Evolutionary conservation across 768 basidiomycete genomes (phyloP).

Genomic region (Hygrophoropsis aurantiaca): DNA sequence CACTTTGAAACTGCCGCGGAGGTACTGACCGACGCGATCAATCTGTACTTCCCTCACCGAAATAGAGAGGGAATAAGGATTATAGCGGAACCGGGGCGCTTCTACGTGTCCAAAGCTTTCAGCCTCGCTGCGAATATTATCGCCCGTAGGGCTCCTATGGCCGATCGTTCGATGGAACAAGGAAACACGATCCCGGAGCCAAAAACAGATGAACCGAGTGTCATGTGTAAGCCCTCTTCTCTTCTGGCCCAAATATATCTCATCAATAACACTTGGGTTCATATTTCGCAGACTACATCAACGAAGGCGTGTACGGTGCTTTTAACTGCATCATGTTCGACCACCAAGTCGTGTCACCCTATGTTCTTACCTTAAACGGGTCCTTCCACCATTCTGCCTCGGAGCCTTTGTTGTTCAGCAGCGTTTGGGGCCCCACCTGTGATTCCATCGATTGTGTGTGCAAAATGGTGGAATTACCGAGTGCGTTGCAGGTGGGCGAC

Average conservation of each 20-base stretch:
- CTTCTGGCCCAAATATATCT: conserved; percentile 10
- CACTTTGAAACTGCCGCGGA: conserved; percentile 80
- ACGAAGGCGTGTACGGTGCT: conserved; percentile 97
- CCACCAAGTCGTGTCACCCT: conserved; percentile 89
- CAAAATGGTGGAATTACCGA: conserved; percentile 59
- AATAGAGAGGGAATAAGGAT: conserved; percentile 57
- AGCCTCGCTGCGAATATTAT: conserved; percentile 92
- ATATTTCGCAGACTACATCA: conserved; percentile 83
- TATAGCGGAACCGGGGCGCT: conserved; percentile 95
- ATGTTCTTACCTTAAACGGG: conserved; percentile 67
- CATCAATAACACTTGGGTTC: neutral
- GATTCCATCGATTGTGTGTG: conserved; percentile 95
- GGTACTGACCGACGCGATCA: conserved; percentile 69
- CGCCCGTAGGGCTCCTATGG: conserved; percentile 70
- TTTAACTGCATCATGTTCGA: conserved; percentile 98
- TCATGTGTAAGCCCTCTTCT: conserved; percentile 83
- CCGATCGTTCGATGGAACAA: conserved; percentile 26
- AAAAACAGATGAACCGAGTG: conserved; percentile 44
- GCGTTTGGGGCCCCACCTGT: conserved; percentile 98
- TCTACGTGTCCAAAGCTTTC: conserved; percentile 91
- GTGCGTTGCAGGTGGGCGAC: conserved; percentile 82
- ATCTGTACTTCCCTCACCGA: conserved; percentile 75
- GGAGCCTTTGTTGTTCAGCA: conserved; percentile 52
- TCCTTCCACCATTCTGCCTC: conserved; percentile 47
- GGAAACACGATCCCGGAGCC: conserved; percentile 14